Evolutionary conservation across 2,329 filamentous ascomycete genomes (phyloP).

Genomic region (Verticillium klebahnii): DNA sequence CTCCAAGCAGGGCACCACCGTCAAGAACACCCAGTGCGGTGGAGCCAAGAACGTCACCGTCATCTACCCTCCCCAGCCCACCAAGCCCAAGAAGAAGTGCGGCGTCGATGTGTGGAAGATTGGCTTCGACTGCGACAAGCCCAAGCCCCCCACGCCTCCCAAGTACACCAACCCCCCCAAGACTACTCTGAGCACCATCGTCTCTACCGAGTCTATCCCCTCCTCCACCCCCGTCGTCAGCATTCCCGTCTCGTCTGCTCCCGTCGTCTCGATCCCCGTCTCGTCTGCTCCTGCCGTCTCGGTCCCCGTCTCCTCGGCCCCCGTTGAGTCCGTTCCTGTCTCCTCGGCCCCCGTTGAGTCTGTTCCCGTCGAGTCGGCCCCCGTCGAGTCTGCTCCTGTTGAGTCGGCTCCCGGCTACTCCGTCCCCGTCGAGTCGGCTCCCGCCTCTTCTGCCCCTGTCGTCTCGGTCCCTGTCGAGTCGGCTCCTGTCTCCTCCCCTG

Average conservation of each 20-base stretch:
- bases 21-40: constrained; percentile 87
- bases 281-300: constrained; percentile 5
- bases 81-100: constrained; percentile 55
- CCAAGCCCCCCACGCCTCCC: constrained; percentile 5
- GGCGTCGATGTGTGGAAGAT: constrained; percentile 70
- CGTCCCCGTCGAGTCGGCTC: constrained; percentile 13
- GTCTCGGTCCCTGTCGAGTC: constrained; percentile 6
- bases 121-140: constrained; percentile 63
- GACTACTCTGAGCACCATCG: constrained; percentile 10
- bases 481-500: constrained; percentile 5
- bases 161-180: constrained; percentile 5
- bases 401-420: background rate
- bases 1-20: constrained; percentile 59
- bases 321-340: background rate
- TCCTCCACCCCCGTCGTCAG: constrained; percentile 1
- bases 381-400: background rate
- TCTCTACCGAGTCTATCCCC: background rate
- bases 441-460: constrained; percentile 5
- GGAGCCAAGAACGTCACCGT: constrained; percentile 80
- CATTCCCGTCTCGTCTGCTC: background rate
- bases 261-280: constrained; percentile 3
- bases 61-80: constrained; percentile 55
- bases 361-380: constrained; percentile 6
- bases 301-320: constrained; percentile 6
- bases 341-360: constrained; percentile 13